Evolutionary conservation across 148 eudicot species (phyloP), one percentile per base, ranked within the genome.

Genomic region (Chenopodium berlandieri): DNA sequence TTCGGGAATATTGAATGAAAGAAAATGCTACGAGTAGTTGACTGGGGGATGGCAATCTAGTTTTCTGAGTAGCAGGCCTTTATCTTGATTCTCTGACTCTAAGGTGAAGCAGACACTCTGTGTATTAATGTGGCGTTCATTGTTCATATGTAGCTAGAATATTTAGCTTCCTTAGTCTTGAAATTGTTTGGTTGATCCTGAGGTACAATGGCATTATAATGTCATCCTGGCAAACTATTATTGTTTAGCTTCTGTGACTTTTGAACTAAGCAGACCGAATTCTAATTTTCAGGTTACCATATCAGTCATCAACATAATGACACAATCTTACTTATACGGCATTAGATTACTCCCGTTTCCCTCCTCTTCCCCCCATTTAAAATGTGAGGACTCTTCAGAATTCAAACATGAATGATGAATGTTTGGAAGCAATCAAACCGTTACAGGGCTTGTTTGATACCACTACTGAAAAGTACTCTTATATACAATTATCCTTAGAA

Each of bases 91-190:
- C 70, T 52, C 71, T 78, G 14, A 63, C 78, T 82, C 60, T 78
- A 73, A 71, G 73, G 78, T 83, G 64, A 70, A 70, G 32, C 72
- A 44, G 25, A 71, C 32, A 73, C 46, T 25, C 12, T 22, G 27
- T 74, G 20, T 56, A 17, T 17, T 19, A 56, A 44, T 78, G 44
- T 64, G 25, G 31, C 60, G 63, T 69, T 23, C 34, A 70, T 68
- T 58, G 68, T 82, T 34, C 44, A 46, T 68, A 66, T 48, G 20
- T 68, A 44, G 78, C 22, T 46, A 74, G 65, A 19, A 73, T 48
- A 4, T n/a, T n/a, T 14, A 40, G 63, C 17, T 1, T 50, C 62
- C 17, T 50, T 50, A 10, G 54, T 56, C 3, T 56, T 56, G 20
- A 56, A 56, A 13, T 17, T 50, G n/a, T 37, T 30, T 17, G 74